Evolutionary conservation across 1,284 basidiomycete genomes (phyloP), one percentile per base, ranked within the genome.

Genomic region (Heterobasidion parviporum): DNA sequence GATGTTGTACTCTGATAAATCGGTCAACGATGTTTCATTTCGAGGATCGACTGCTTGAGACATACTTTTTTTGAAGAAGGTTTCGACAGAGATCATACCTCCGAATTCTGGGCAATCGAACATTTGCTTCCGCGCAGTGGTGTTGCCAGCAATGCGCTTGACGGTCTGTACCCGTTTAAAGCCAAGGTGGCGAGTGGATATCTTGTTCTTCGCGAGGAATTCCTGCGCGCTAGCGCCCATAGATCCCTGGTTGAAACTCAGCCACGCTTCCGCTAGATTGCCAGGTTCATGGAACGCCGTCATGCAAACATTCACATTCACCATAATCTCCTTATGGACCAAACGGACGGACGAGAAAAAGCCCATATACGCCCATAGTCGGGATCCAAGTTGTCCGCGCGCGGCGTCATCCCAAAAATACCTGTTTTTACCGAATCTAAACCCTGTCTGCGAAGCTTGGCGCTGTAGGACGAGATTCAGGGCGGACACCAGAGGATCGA

Each of bases 231-330:
- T 74, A 0, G 71, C 77, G 0, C 79, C 81, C 1, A 63, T 61
- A 0, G 80, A 75, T 14, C 69, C 63, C 3, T 57, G 59, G 6
- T 64, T 59, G 61, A 85, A 88, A 3, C 71, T 72, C 2, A 69
- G 20, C 55, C 89, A 72, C 0, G 80, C 77, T 0, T 83, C 69
- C 1, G 77, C 81, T 4, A 89, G 72, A 55, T 82, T 85, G 0
- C 83, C 82, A 0, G 82, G 78, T 6, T 72, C 68, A 57, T 88
- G 78, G 64, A 90, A 90, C 0, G 85, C 85, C 0, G 84, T 80
- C 79, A 85, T 85, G 64, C 84, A 86, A 14, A 82, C 78, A 58
- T 87, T 88, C 26, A 89, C 77, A 62, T 89, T 89, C 53, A 90
- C 81, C 77, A 85, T 80, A 2, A 89, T 70, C 55, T 84, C 75